phyloP scores from a whole-genome alignment of 768 basidiomycete species.

The Auricularia sp. region DNA sequence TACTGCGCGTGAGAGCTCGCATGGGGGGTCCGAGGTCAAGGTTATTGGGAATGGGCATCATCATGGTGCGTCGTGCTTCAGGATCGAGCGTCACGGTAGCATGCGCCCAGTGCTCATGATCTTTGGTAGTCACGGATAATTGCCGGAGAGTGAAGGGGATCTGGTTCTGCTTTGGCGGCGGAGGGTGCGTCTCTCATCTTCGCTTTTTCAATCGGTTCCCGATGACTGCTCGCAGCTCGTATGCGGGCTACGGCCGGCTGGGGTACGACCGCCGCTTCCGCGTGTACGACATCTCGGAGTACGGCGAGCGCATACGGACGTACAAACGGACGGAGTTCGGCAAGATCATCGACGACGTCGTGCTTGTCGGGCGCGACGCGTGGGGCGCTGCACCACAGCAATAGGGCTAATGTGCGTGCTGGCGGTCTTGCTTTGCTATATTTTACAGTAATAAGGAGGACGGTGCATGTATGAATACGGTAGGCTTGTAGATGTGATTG shows the following conservation, averaged over 20 bases:
- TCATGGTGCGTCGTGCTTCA: constrained; percentile 42
- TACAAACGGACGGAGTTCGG: constrained; percentile 73
- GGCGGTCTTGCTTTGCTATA: no score
- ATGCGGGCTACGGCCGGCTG: constrained; percentile 69
- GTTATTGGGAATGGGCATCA: constrained; percentile 85
- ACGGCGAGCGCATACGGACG: constrained; percentile 85
- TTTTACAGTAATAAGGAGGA: no score
- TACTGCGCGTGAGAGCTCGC: constrained; percentile 60
- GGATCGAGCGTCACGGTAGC: not conserved
- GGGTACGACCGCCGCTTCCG: constrained; percentile 90
- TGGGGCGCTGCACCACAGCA: not conserved
- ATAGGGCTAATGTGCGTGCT: no score
- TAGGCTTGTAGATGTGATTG: no score
- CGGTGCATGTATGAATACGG: no score
- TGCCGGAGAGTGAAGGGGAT: constrained; percentile 77
- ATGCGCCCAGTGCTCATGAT: constrained; percentile 9
- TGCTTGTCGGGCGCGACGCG: constrained; percentile 37
- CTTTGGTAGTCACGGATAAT: constrained; percentile 64
- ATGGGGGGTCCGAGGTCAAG: constrained; percentile 65
- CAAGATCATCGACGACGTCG: constrained; percentile 52
- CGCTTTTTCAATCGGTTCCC: constrained; percentile 4
- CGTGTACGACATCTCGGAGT: constrained; percentile 78
- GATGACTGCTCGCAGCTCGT: constrained; percentile 39
- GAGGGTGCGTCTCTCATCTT: constrained; percentile 42
- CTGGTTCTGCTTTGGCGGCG: constrained; percentile 88